Evolutionary conservation across 108 stramenopile genomes (phyloP).

Genomic region (Discostella stelligeroides): DNA sequence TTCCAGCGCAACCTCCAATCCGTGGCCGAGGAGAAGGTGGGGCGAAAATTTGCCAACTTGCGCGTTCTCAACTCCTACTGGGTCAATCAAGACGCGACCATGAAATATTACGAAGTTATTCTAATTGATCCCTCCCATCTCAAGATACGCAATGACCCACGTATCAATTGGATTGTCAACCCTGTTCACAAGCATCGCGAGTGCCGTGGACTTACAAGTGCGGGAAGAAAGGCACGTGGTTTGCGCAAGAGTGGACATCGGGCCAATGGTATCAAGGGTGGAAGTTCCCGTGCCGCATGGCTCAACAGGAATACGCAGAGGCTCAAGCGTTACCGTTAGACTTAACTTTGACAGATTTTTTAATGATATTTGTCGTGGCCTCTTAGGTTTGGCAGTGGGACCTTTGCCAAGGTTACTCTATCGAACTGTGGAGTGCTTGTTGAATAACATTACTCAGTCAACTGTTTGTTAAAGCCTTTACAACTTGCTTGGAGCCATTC

Average conservation of each 20-base stretch:
- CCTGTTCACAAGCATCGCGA: constrained; percentile 99
- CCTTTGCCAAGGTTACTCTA: no score
- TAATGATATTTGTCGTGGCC: background rate
- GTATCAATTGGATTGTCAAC: constrained; percentile 99
- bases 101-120: constrained; percentile 99
- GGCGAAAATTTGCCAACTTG: constrained; percentile 95
- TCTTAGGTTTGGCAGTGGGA: background rate
- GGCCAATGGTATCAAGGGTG: constrained; percentile 97
- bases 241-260: constrained; percentile 99
- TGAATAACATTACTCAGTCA: no score
- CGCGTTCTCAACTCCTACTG: constrained; percentile 99
- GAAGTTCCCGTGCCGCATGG: constrained; percentile 95
- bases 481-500: no score
- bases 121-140: constrained; percentile 95
- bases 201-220: constrained; percentile 97
- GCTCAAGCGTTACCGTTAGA: constrained; percentile 98
- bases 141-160: constrained; percentile 98
- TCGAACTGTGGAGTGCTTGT: no score
- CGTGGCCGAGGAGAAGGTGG: constrained; percentile 99
- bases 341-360: background rate
- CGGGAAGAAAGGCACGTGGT: constrained; percentile 97
- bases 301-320: constrained; percentile 92
- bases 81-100: constrained; percentile 99
- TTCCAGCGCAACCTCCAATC: constrained; percentile 96
- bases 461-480: no score